A percentile compares a stretch with the other conserved stretches of the same genome.
Conservation (phyloP, 805 yeast species). For the Starmerella scarabaei region DNA sequence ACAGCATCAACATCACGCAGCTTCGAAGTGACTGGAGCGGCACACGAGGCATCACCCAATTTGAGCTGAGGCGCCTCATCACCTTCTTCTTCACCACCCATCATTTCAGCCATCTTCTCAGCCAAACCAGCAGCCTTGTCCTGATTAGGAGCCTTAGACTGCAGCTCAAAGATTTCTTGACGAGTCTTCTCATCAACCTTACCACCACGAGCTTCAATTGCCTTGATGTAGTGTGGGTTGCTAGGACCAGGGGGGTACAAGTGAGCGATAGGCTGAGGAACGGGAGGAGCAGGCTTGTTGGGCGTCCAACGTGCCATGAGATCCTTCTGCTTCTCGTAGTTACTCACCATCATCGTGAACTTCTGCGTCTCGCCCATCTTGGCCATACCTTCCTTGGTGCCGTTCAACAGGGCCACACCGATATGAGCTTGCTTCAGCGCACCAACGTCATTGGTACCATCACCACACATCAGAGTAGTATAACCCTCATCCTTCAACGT, state of each 20-base stretch:
- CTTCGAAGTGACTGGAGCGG: conserved; percentile 96
- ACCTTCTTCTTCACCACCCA: conserved; percentile 42
- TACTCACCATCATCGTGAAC: conserved; percentile 45
- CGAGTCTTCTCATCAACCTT: conserved; percentile 45
- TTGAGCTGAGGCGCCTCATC: conserved; percentile 84
- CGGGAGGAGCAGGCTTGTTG: conserved; percentile 49
- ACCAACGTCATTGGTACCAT: conserved; percentile 99
- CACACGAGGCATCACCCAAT: conserved; percentile 96
- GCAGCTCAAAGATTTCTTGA: conserved; percentile 28
- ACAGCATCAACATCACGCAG: conserved; percentile 85
- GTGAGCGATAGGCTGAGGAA: conserved; percentile 81
- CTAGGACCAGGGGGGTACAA: conserved; percentile 89
- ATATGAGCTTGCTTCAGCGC: conserved; percentile 97
- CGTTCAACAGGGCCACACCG: conserved; percentile 95
- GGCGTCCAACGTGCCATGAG: conserved; percentile 59
- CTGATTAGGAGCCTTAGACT: conserved; percentile 27
- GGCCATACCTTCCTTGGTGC: conserved; percentile 88
- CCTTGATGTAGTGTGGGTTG: conserved; percentile 77
- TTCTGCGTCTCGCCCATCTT: conserved; percentile 72
- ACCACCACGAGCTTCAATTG: conserved; percentile 75
- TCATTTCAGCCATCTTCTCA: conserved; percentile 47
- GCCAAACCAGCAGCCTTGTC: conserved; percentile 39
- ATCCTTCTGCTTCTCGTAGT: conserved; percentile 75
- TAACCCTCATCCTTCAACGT: conserved; percentile 79
- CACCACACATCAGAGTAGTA: conserved; percentile 97